phyloP scores from a whole-genome alignment of 2,329 filamentous ascomycete species.

The Aspergillus persii region DNA sequence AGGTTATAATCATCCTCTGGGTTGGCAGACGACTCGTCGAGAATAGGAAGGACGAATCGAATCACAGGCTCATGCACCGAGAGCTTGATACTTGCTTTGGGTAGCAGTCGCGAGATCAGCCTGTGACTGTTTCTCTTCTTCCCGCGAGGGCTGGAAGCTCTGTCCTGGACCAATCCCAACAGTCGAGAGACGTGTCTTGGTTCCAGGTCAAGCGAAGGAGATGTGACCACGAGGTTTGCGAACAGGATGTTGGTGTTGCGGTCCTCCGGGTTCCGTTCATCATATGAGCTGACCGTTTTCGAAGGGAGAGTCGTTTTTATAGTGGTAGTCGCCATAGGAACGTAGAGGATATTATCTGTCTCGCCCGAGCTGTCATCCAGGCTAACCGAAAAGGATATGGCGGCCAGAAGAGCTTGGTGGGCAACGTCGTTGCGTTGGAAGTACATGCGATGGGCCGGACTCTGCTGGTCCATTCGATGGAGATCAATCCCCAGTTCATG shows the following conservation, averaged over 20 bases:
- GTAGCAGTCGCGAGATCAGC: constrained; percentile 83
- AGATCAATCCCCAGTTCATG: constrained; percentile 95
- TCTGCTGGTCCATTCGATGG: constrained; percentile 85
- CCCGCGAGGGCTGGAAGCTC: constrained; percentile 39
- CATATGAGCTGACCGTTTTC: constrained; percentile 80
- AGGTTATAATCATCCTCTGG: constrained; percentile 85
- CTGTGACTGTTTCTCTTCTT: constrained; percentile 55
- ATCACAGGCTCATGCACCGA: constrained; percentile 96
- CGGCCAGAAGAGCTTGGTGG: constrained; percentile 88
- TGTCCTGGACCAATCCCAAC: constrained; percentile 68
- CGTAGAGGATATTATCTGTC: constrained; percentile 82
- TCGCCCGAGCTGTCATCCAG: constrained; percentile 86
- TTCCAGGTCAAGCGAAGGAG: constrained; percentile 88
- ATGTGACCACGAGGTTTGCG: constrained; percentile 93
- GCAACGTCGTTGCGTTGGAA: constrained; percentile 90
- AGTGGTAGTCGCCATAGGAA: constrained; percentile 96
- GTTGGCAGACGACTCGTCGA: constrained; percentile 52
- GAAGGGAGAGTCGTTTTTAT: constrained; percentile 92
- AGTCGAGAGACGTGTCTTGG: constrained; percentile 87
- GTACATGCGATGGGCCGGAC: constrained; percentile 96
- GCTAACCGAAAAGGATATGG: constrained; percentile 86
- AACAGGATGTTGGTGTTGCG: constrained; percentile 95
- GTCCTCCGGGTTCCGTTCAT: constrained; percentile 70
- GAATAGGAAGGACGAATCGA: constrained; percentile 80
- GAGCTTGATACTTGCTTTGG: constrained; percentile 91